Evolutionary conservation across 805 yeast genomes (phyloP), one percentile per base, ranked within the genome.

Genomic region (Starmerella kuoi): DNA sequence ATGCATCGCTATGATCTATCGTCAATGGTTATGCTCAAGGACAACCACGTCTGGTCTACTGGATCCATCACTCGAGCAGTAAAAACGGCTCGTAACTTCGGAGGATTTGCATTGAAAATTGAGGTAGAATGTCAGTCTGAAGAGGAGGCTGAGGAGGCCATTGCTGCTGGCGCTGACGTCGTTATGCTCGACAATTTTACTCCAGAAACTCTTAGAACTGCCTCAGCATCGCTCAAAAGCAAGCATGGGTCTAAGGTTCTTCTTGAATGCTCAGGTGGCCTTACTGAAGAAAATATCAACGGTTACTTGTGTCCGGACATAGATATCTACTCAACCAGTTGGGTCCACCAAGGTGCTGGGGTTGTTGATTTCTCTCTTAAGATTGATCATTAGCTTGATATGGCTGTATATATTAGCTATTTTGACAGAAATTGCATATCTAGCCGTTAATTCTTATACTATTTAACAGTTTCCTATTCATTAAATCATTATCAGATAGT

Each of bases 11-110:
- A 84, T 57, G 96, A 88, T 58, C 72, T 87, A 43, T 78, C 91
- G 35, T 74, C 91, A 2, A 87, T 87, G 97, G 87, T 88, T 2
- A 87, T 88, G 97, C 71, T 87, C 53, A 87, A 87, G 61, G 97
- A 87, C 57, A 87, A 87, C 60, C 97, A 88, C 58, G 72, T 87
- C 31, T 82, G 91, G 76, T 77, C 94, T 3, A 82, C 93, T 2
- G 96, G 96, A 0, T 84, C 94, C 23, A 88, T 87, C 48, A 81
- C 94, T 3, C 65, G 70, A 36, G 96, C 97, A 1, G 88, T 88
- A 6, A 53, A 63, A 26, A 69, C 70, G 45, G 96, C 97, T 1
- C 71, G 84, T 42, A 66, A 67, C 12, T 94, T 78, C 0, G 82
- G 85, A 57, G 97, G 97, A 3, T 87, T 87, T 62, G 74, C 94